Evolutionary conservation across 208 protist species (phyloP).

Genomic region (Trypanosoma theileri): DNA sequence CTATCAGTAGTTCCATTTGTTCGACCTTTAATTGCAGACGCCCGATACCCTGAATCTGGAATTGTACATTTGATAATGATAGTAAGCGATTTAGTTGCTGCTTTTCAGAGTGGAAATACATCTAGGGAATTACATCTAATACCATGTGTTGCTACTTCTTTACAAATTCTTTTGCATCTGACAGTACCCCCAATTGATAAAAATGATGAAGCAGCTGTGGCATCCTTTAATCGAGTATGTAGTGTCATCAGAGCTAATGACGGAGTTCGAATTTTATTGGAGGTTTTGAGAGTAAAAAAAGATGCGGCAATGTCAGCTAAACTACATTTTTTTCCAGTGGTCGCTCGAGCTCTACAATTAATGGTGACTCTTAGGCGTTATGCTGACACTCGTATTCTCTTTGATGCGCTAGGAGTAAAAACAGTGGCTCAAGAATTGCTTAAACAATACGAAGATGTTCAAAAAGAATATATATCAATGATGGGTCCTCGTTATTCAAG

Average conservation of each 20-base stretch:
- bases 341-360: slow-evolving; percentile 79
- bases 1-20: slow-evolving; percentile 74
- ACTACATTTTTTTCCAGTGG: slow-evolving; percentile 79
- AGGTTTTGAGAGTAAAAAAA: slow-evolving; percentile 64
- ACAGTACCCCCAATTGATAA: slow-evolving; percentile 64
- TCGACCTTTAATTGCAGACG: slow-evolving; percentile 66
- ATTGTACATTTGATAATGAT: slow-evolving; percentile 79
- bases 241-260: slow-evolving; percentile 66
- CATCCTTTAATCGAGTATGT: slow-evolving; percentile 71
- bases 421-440: slow-evolving; percentile 67
- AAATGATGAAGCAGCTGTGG: slow-evolving; percentile 58
- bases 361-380: slow-evolving; percentile 73
- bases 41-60: slow-evolving; percentile 63
- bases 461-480: slow-evolving; percentile 78
- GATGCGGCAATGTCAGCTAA: slow-evolving; percentile 75
- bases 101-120: slow-evolving; percentile 62
- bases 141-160: slow-evolving; percentile 58
- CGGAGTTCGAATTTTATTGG: slow-evolving; percentile 76
- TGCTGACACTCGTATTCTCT: slow-evolving; percentile 72
- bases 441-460: slow-evolving; percentile 65
- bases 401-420: slow-evolving; percentile 78
- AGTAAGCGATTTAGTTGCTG: slow-evolving; percentile 60
- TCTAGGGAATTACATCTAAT: slow-evolving; percentile 74
- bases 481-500: slow-evolving; percentile 61
- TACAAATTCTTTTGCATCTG: slow-evolving; percentile 78